Conservation (phyloP, 192 early-diverging fungal species). For the Coemansia sp. region DNA sequence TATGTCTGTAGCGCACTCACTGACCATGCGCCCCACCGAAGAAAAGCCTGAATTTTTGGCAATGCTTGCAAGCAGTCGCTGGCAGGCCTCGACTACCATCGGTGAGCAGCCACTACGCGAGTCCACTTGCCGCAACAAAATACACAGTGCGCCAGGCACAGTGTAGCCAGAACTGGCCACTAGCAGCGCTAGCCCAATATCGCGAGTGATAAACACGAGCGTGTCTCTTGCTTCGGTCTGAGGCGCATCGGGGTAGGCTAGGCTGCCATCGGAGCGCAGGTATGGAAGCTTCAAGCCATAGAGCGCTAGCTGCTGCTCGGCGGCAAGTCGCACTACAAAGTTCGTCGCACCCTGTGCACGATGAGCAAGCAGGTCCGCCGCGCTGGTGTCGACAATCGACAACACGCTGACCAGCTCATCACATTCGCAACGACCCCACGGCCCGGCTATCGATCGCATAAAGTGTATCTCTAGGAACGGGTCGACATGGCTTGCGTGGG, state of each 20-base stretch:
- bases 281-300: slow-evolving; percentile 27
- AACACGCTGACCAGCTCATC: slow-evolving; percentile 5
- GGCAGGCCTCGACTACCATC: slow-evolving; percentile 21
- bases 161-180: slow-evolving; percentile 11
- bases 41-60: slow-evolving; percentile 16
- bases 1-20: slow-evolving; percentile 25
- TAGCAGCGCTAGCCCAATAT: slow-evolving; percentile 41
- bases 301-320: slow-evolving; percentile 43
- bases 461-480: slow-evolving; percentile 34
- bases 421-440: slow-evolving; percentile 25
- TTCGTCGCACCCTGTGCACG: slow-evolving; percentile 25
- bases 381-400: slow-evolving; percentile 18
- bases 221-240: slow-evolving; percentile 12
- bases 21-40: slow-evolving; percentile 10
- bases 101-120: slow-evolving; percentile 12
- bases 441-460: slow-evolving; percentile 27
- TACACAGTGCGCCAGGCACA: slow-evolving; percentile 30
- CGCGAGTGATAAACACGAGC: slow-evolving; percentile 42
- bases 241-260: slow-evolving; percentile 31
- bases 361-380: slow-evolving; percentile 19
- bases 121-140: slow-evolving; percentile 29
- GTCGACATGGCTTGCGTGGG: slow-evolving; percentile 20
- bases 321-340: slow-evolving; percentile 25
- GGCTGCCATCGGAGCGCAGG: slow-evolving; percentile 19
- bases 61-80: slow-evolving; percentile 23